phyloP scores from a whole-genome alignment of 1,284 basidiomycete species.

The Ganoderma sinense region DNA sequence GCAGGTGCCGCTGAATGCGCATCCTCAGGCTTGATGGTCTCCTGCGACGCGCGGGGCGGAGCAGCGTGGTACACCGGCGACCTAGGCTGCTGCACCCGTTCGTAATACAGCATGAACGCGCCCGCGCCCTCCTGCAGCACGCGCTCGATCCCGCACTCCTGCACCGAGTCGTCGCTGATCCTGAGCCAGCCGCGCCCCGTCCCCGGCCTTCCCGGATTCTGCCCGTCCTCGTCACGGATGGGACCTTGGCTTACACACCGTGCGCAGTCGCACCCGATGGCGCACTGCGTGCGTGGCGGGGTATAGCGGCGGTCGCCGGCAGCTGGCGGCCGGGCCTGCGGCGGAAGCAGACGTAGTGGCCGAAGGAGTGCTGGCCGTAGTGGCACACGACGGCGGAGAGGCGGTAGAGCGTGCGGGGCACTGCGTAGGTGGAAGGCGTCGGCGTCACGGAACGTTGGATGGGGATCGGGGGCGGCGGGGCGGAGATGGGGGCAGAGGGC shows the following conservation, averaged over 20 bases:
- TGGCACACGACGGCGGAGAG: conserved; percentile 88
- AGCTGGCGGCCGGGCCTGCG: conserved; percentile 63
- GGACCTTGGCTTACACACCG: conserved; percentile 49
- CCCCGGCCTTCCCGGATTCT: conserved; percentile 45
- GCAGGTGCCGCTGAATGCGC: background rate
- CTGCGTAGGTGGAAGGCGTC: conserved; percentile 57
- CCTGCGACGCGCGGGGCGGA: conserved; percentile 50
- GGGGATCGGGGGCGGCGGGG: conserved; percentile 44
- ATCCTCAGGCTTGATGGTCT: conserved; percentile 61
- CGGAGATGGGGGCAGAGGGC: conserved; percentile 72
- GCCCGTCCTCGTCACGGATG: conserved; percentile 46
- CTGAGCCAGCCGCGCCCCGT: conserved; percentile 75
- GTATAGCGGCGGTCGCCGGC: conserved; percentile 43
- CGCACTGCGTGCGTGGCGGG: conserved; percentile 59
- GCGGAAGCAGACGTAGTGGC: conserved; percentile 92
- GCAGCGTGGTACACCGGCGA: conserved; percentile 14
- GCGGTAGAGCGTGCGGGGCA: conserved; percentile 75
- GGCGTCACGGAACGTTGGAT: conserved; percentile 60
- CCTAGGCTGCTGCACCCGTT: conserved; percentile 61
- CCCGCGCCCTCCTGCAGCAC: conserved; percentile 77
- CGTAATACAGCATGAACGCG: conserved; percentile 93
- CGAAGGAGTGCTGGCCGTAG: conserved; percentile 88
- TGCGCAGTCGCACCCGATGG: conserved; percentile 53
- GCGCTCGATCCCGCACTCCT: conserved; percentile 78
- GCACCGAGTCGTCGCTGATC: conserved; percentile 86